phyloP scores from a whole-genome alignment of 345 rosid genomes.

The Eucalyptus curtisii region DNA sequence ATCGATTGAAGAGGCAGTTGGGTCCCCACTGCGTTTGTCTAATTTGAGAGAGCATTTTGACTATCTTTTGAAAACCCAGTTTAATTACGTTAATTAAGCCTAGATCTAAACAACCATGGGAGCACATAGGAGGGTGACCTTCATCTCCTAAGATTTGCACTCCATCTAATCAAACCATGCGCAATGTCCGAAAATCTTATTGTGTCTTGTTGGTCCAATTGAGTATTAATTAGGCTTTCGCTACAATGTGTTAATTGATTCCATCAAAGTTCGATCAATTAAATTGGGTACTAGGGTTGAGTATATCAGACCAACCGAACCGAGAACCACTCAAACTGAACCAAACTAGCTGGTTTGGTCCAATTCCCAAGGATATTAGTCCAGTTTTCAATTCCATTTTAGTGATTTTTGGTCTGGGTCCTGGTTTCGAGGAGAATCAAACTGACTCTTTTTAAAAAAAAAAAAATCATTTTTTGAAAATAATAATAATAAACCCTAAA shows the following conservation, averaged over 20 bases:
- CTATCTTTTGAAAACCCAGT: background rate
- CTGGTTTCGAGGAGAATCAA: too few relatives aligned
- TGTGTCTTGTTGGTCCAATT: too few relatives aligned
- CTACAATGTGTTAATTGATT: background rate
- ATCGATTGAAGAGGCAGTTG: background rate
- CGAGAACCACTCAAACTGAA: rapidly evolving
- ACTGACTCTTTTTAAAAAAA: rapidly evolving
- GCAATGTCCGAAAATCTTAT: background rate
- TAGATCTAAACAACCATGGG: background rate
- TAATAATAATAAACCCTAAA: rapidly evolving
- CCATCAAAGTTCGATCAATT: background rate
- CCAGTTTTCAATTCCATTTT: rapidly evolving
- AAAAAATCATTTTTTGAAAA: too few relatives aligned
- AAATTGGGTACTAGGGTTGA: background rate
- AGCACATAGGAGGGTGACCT: background rate
- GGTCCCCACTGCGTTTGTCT: background rate
- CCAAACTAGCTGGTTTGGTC: too few relatives aligned
- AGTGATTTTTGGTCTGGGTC: too few relatives aligned
- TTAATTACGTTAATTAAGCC: background rate
- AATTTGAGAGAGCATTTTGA: background rate
- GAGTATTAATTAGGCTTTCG: rapidly evolving
- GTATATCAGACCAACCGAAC: rapidly evolving
- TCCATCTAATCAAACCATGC: background rate
- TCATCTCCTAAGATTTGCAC: background rate
- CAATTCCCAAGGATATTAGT: rapidly evolving